Percentiles rank a stretch among this genome's conserved stretches.
Evolutionary conservation across 331 rosid genomes (phyloP).

Genomic region (Saraca asoca): DNA sequence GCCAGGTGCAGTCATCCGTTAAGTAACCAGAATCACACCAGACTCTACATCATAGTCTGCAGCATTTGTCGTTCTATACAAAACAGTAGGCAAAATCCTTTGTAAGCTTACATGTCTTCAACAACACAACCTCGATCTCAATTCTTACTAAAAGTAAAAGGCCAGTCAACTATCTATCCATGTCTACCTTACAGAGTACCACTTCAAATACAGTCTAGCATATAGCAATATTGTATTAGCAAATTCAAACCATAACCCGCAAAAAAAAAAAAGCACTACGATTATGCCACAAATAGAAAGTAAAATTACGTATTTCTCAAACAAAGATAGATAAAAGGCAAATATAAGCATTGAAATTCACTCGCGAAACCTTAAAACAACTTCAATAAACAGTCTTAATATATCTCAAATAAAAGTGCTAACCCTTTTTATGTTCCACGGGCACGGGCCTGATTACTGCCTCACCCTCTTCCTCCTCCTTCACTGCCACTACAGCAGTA

Average conservation of each 20-base stretch:
- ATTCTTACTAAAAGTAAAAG: neutral
- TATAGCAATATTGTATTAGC: neutral
- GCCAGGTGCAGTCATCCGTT: neutral
- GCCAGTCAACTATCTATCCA: neutral
- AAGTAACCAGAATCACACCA: slow-evolving; percentile 11
- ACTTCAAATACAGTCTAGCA: neutral
- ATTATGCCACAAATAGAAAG: no score
- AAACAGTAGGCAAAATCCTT: neutral
- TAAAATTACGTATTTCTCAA: no score
- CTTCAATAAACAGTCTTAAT: neutral
- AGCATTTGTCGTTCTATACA: slow-evolving; percentile 7
- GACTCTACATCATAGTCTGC: neutral
- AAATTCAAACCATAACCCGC: slow-evolving; percentile 6
- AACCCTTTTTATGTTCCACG: slow-evolving; percentile 60
- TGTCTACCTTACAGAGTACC: neutral
- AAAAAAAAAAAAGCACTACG: neutral
- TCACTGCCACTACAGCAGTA: slow-evolving; percentile 31
- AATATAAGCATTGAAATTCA: no score
- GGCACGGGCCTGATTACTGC: slow-evolving; percentile 45
- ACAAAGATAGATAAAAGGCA: no score
- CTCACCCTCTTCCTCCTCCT: slow-evolving; percentile 46
- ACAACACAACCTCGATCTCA: neutral
- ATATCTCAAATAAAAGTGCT: slow-evolving; percentile 13
- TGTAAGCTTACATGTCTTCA: neutral
- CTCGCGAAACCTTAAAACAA: no score